Base-by-base conservation (phyloP, 805 yeast species). In the Yarrowia divulgata region DNA sequence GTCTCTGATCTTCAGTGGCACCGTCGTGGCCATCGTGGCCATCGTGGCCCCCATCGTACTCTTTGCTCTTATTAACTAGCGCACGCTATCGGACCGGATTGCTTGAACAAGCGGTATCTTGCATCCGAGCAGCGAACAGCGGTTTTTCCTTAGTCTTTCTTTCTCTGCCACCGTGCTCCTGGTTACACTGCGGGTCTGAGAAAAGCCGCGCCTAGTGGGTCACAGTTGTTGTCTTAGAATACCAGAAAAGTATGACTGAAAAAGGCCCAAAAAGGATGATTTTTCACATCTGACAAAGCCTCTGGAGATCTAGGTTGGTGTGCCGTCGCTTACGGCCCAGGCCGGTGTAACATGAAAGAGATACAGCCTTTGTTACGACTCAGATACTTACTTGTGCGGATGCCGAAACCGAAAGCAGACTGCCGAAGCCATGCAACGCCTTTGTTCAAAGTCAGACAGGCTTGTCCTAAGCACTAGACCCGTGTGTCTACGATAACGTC, bases 131-230 rank as follows among this genome's bases (percentile, higher is more conserved):
- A 8, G 55, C 29, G 40, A 29, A 7, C 29, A 50, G 5, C 40
- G 40, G n/a, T 40, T 29, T 16, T 8, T 7, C 2, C 10, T n/a
- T 52, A 52, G 39, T 32, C 19, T 45, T 49, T 52, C 29, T 18
- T 52, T 52, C 40, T 4, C 8, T 23, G 10, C 43, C n/a, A 14
- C 60, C 45, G 60, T 54, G 45, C 60, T 54, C 45, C 23, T 39
- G 45, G 60, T 54, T 39, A 54, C 60, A 23, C 29, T 23, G 29
- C 29, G 29, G 29, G 29, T 54, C 45, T 7, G 60, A 16, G 18
- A 14, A 13, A 49, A 54, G 60, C 60, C 60, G 60, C 45, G 60
- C 45, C 40, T 23, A 39, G 60, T 19, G 45, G 60, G 60, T 54
- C 58, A 2, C 8, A 8, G 29, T 19, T 54, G 60, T 54, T 23